Conservation (phyloP, 2,329 filamentous ascomycete genomes). For the Xylaria sp. region DNA sequence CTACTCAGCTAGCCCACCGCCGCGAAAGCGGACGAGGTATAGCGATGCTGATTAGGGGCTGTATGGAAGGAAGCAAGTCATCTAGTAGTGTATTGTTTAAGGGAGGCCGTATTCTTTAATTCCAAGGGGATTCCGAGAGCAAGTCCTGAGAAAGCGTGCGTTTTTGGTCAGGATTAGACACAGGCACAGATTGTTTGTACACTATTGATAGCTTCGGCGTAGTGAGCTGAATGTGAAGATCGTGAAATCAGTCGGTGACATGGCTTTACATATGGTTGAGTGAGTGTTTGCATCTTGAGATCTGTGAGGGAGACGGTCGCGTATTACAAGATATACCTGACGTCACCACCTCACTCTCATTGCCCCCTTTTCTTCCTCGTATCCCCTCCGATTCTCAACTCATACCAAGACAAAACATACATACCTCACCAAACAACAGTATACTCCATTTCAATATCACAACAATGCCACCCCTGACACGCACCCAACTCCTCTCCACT, state of each 20-base stretch:
- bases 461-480: slow-evolving; percentile 20
- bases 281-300: background rate
- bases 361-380: no score
- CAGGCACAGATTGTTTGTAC: slow-evolving; percentile 16
- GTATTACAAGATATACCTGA: no score
- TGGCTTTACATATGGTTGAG: background rate
- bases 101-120: background rate
- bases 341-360: no score
- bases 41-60: slow-evolving; percentile 14
- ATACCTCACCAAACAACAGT: no score
- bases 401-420: no score
- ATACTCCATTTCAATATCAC: no score
- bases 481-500: slow-evolving; percentile 29
- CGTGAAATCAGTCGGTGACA: background rate
- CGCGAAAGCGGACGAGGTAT: slow-evolving; percentile 23
- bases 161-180: background rate
- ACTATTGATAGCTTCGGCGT: slow-evolving; percentile 9
- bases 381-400: no score
- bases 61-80: background rate
- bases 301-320: background rate
- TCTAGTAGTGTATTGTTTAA: slow-evolving; percentile 5
- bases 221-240: slow-evolving; percentile 6
- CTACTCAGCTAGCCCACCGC: slow-evolving; percentile 16
- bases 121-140: background rate
- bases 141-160: background rate